Conservation (phyloP, 257 asterid species). For the Buddleja alternifolia region DNA sequence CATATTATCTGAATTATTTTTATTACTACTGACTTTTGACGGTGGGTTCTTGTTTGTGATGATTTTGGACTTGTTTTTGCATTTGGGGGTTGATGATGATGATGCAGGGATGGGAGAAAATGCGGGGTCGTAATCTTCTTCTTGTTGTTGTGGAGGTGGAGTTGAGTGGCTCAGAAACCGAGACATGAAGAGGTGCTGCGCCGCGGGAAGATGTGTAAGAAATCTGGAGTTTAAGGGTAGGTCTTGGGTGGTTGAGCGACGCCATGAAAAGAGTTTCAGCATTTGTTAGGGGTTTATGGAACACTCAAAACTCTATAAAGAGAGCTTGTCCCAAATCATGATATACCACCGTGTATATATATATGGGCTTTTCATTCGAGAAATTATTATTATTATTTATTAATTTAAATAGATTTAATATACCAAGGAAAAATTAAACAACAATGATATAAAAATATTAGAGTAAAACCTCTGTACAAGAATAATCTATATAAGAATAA, state of each 20-base stretch:
- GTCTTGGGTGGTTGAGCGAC: slow-evolving; percentile 34
- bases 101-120: slow-evolving; percentile 46
- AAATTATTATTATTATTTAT: too few species aligned
- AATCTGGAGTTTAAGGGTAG: slow-evolving; percentile 11
- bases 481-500: too few species aligned
- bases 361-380: too few species aligned
- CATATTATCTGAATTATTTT: background rate
- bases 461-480: too few species aligned
- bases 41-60: slow-evolving; percentile 21
- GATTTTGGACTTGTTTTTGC: slow-evolving; percentile 16
- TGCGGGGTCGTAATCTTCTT: slow-evolving; percentile 63
- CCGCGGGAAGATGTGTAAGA: background rate
- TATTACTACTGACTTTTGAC: slow-evolving; percentile 5
- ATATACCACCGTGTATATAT: too few species aligned
- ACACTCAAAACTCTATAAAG: too few species aligned
- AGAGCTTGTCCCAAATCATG: too few species aligned
- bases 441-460: too few species aligned
- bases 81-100: slow-evolving; percentile 28
- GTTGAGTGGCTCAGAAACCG: slow-evolving; percentile 38
- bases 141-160: slow-evolving; percentile 27
- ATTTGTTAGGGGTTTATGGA: slow-evolving; percentile 33
- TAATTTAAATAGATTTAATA: too few species aligned
- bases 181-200: slow-evolving; percentile 19
- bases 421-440: too few species aligned
- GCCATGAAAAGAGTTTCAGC: slow-evolving; percentile 53